Evolutionary conservation across 1,139 yeast species (phyloP).

Genomic region (Candida tropicalis): DNA sequence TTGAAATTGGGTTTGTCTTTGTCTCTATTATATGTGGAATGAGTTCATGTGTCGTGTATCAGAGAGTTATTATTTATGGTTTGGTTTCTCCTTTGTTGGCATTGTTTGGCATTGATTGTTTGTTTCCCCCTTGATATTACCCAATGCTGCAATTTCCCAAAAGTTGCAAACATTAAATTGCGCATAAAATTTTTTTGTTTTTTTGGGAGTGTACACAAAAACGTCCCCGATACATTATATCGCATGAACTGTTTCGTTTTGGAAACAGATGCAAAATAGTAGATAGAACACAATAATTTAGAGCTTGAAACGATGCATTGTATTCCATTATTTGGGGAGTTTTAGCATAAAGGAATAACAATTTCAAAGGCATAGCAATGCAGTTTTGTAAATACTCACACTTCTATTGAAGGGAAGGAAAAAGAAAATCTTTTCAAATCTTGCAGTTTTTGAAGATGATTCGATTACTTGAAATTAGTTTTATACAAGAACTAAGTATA

Average conservation of each 20-base stretch:
- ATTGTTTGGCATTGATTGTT: not conserved
- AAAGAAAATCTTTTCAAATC: constrained; percentile 2
- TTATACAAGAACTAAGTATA: constrained; percentile 4
- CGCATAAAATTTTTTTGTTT: not conserved
- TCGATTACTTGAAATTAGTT: not conserved
- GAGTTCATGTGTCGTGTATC: too few species aligned
- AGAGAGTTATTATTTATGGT: too few species aligned
- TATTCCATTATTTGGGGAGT: not conserved
- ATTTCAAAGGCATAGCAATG: constrained; percentile 5
- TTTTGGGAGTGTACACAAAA: too few species aligned
- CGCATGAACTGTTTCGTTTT: not conserved
- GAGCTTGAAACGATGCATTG: not conserved
- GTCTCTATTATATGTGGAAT: too few species aligned
- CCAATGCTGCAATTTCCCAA: not conserved
- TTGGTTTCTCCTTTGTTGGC: too few species aligned
- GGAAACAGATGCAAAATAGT: not conserved
- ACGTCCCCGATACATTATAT: not conserved
- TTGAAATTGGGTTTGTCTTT: too few species aligned
- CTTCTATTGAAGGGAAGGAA: constrained; percentile 1
- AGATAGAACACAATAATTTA: not conserved
- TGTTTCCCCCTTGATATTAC: not conserved
- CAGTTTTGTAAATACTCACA: constrained; percentile 1
- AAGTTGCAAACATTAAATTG: constrained; percentile 1
- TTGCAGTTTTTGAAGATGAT: constrained; percentile 1
- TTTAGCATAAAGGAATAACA: not conserved